phyloP scores from a whole-genome alignment of 1,284 basidiomycete genomes.

The Coniophora puteana region DNA sequence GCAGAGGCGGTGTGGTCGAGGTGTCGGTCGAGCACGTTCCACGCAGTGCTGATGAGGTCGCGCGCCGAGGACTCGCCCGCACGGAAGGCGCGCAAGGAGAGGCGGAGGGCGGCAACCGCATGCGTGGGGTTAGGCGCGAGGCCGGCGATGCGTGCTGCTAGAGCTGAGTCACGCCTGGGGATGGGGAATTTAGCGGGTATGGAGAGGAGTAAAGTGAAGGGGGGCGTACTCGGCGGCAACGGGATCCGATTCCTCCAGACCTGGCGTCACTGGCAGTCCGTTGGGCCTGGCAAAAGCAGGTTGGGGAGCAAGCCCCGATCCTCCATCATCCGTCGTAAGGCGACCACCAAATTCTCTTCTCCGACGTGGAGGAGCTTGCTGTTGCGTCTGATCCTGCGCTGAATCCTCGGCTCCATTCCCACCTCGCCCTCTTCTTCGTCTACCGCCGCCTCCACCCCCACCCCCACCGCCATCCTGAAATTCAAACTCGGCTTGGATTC shows the following conservation, averaged over 20 bases:
- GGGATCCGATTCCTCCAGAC: constrained; percentile 52
- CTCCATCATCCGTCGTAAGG: constrained; percentile 49
- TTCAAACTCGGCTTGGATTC: constrained; percentile 79
- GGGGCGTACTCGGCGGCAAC: constrained; percentile 48
- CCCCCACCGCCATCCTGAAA: constrained; percentile 58
- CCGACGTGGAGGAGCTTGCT: no score
- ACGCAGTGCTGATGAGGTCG: constrained; percentile 86
- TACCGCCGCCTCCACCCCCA: constrained; percentile 38
- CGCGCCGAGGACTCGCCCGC: constrained; percentile 76
- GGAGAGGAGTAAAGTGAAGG: constrained; percentile 3
- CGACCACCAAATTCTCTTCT: constrained; percentile 64
- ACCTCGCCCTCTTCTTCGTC: constrained; percentile 29
- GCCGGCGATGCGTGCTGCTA: constrained; percentile 66
- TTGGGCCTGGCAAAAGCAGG: constrained; percentile 26
- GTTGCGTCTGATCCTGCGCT: no score
- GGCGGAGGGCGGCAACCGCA: constrained; percentile 75
- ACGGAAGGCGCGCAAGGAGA: constrained; percentile 79
- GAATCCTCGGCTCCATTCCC: no score
- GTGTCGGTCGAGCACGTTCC: constrained; percentile 79
- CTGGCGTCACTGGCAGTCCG: constrained; percentile 38
- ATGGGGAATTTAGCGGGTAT: constrained; percentile 5
- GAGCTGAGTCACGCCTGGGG: constrained; percentile 62
- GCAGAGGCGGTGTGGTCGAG: constrained; percentile 76
- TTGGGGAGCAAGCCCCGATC: constrained; percentile 12
- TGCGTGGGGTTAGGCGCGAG: constrained; percentile 69